Evolutionary conservation across 2,329 filamentous ascomycete genomes (phyloP).

Genomic region (Curvularia hawaiiensis): DNA sequence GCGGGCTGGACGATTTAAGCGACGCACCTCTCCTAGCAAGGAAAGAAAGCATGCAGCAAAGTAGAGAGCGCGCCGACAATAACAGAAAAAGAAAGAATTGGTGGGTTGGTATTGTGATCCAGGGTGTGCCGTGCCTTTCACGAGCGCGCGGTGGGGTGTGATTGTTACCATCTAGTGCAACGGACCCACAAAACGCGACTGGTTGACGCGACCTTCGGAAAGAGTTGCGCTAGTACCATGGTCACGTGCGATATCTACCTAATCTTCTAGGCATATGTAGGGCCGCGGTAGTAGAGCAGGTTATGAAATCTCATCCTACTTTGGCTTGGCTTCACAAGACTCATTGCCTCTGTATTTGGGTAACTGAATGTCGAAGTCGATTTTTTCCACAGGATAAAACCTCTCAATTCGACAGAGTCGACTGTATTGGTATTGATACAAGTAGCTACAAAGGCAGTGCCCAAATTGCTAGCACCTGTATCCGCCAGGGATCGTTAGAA

Average conservation of each 20-base stretch:
- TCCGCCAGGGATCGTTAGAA: neutral
- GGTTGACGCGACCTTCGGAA: constrained; percentile 23
- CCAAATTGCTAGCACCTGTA: neutral
- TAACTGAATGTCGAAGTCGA: neutral
- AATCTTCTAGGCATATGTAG: constrained; percentile 10
- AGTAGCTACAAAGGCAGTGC: neutral
- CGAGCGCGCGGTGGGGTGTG: constrained; percentile 22
- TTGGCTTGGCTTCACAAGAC: neutral
- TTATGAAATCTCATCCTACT: neutral
- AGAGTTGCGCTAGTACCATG: constrained; percentile 7
- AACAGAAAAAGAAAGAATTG: constrained; percentile 21
- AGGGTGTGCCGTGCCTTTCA: constrained; percentile 29
- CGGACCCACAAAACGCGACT: constrained; percentile 20
- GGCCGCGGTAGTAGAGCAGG: neutral
- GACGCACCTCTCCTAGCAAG: constrained; percentile 39
- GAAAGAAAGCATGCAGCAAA: constrained; percentile 48
- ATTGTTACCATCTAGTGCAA: constrained; percentile 18
- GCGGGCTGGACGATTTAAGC: constrained; percentile 37
- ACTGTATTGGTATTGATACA: constrained; percentile 1
- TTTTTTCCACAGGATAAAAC: neutral
- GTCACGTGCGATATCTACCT: constrained; percentile 14
- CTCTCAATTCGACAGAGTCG: neutral
- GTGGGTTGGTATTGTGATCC: constrained; percentile 28
- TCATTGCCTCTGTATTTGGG: no score
- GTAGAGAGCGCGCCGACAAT: constrained; percentile 30